These are phyloP conservation scores for Paramecium bursaria DNA, from an alignment of 73 alveolate genomes.

Conservation along the genomic window DNA sequence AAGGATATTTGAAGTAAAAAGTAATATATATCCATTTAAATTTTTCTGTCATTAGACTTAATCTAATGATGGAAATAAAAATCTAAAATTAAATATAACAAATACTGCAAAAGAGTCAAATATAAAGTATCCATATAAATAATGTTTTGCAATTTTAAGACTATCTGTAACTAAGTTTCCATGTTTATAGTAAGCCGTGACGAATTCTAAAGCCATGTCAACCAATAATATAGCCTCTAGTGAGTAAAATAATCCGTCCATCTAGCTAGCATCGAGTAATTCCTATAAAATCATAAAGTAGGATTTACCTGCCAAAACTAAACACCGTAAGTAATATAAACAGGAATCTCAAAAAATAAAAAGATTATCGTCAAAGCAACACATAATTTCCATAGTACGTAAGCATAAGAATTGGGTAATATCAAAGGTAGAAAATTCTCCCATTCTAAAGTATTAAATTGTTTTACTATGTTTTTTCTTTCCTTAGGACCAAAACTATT, in stretches of 20 bases:
- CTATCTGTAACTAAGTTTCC: constrained; percentile 42
- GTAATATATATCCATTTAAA: neutral
- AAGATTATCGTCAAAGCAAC: constrained; percentile 12
- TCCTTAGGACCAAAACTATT: no score
- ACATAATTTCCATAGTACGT: constrained; percentile 54
- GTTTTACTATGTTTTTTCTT: no score
- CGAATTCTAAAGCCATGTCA: constrained; percentile 49
- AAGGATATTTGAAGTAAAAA: constrained; percentile 42
- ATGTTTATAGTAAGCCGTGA: constrained; percentile 52
- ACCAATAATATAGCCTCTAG: neutral
- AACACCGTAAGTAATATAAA: constrained; percentile 19
- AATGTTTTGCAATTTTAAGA: constrained; percentile 24
- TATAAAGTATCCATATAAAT: constrained; percentile 45
- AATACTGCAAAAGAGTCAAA: constrained; percentile 44
- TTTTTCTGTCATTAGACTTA: constrained; percentile 2
- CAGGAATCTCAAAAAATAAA: constrained; percentile 26
- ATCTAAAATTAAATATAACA: neutral
- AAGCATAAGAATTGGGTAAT: no score
- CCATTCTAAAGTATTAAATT: no score
- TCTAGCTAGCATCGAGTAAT: constrained; percentile 3
- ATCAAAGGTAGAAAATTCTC: no score
- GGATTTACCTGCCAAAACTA: constrained; percentile 33
- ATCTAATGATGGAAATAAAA: constrained; percentile 11
- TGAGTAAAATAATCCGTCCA: constrained; percentile 25
- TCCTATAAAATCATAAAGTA: neutral